Base-by-base conservation (phyloP, 495 filamentous ascomycete genomes). In the Staphylotrichum longicolle region DNA sequence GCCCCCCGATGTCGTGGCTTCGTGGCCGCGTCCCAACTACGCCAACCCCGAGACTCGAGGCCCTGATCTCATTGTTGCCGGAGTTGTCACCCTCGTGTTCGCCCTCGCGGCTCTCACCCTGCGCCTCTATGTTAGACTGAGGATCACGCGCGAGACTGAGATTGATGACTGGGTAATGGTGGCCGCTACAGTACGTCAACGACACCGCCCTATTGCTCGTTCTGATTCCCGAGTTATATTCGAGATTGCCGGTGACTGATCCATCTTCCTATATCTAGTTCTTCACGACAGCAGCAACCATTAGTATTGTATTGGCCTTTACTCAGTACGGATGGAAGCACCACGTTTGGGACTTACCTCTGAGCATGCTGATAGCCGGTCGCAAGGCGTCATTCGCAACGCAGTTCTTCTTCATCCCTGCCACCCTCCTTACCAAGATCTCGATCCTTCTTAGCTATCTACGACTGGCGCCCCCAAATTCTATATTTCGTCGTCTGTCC, bases 1-100 rank as follows among this genome's bases (percentile, higher is more conserved):
- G 37, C 80, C 81, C 2, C 8, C 60, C 14, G 68, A 74, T 27
- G 74, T 83, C 6, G 52, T 75, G 50, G 71, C 63, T 2, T 65
- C 74, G 63, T 86, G 83, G 83, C 84, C 85, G 4, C 64, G 47
- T 20, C 77, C 82, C 6, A 85, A 86, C 68, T 83, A 82, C 68
- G 63, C 72, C 59, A 68, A 85, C 63, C 84, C 83, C 12, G 69
- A 73, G 27, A 80, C 77, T 6, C 78, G 80, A 54, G 82, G 82
- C 1, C 70, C 75, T 1, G 66, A 32, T 1, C 60, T 70, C 35
- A 32, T 72, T 34, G 58, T 67, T 45, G 50, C 66, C 47, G 64
- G 70, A 35, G 8, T 68, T 15, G 58, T 56, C 53, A 65, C 63
- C 41, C 62, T 72, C 5, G 33, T 63, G 0, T 2, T 65, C 9